Evolutionary conservation across 176 grass and related monocot species (phyloP).

Genomic region (Bolboschoenus planiculmis): DNA sequence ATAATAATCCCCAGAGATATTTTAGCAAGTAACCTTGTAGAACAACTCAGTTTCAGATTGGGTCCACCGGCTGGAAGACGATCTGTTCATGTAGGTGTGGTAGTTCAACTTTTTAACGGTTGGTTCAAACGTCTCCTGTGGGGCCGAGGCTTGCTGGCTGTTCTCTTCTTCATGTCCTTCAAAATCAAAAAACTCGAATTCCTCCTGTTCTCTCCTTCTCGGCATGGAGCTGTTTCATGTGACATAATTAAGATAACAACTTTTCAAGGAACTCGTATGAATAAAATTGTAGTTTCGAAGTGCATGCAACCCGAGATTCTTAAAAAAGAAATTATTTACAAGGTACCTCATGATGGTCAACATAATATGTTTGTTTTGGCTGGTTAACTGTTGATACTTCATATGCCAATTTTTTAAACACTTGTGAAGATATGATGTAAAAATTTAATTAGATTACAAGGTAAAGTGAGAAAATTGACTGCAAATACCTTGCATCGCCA

Average conservation of each 20-base stretch:
- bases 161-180: conserved; percentile 13
- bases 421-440: background rate
- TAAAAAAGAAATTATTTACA: background rate
- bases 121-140: background rate
- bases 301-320: background rate
- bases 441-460: background rate
- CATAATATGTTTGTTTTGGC: background rate
- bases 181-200: conserved; percentile 6
- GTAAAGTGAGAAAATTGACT: background rate
- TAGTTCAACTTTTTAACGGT: conserved; percentile 69
- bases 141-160: background rate
- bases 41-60: conserved; percentile 78
- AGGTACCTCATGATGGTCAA: background rate
- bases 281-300: background rate
- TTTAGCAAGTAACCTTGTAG: conserved; percentile 64
- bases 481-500: conserved; percentile 5
- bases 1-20: conserved; percentile 7
- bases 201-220: background rate
- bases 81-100: conserved; percentile 72
- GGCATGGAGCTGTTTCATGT: background rate
- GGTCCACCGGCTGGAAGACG: conserved; percentile 47
- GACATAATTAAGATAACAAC: background rate
- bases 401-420: background rate
- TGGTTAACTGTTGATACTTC: background rate
- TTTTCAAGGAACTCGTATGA: background rate